These are phyloP conservation scores for Jatropha curcas DNA, from an alignment of 345 rosid genomes.

Conservation along the genomic window DNA sequence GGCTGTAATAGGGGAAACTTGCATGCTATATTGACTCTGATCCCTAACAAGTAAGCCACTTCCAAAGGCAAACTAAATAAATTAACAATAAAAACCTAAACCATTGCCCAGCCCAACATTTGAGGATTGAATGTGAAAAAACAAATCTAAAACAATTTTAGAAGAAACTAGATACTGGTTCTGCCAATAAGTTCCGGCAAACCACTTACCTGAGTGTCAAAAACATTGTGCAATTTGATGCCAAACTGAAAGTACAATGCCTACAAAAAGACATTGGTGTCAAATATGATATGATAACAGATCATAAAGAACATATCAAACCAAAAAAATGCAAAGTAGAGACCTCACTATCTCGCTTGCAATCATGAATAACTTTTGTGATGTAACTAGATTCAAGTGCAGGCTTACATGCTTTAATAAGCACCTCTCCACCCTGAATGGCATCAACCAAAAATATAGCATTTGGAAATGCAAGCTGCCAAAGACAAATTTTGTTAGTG, in stretches of 20 bases:
- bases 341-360: constrained; percentile 99
- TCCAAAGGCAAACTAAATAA: neutral
- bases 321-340: constrained; percentile 26
- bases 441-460: constrained; percentile 87
- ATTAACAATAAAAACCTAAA: neutral
- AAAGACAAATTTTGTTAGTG: constrained; percentile 21
- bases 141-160: neutral
- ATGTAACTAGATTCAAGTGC: constrained; percentile 87
- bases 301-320: constrained; percentile 13
- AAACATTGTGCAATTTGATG: constrained; percentile 75
- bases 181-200: constrained; percentile 12
- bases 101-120: neutral
- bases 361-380: constrained; percentile 96
- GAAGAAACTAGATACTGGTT: neutral
- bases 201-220: constrained; percentile 81
- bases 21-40: neutral
- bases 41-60: neutral
- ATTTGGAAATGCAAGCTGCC: constrained; percentile 92
- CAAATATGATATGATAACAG: constrained; percentile 2
- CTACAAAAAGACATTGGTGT: constrained; percentile 39
- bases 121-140: neutral
- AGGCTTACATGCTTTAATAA: constrained; percentile 89
- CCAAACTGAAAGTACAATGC: constrained; percentile 92
- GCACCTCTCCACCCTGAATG: constrained; percentile 65
- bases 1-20: neutral